Percentiles rank a stretch among this genome's conserved stretches.
Evolutionary conservation across 768 basidiomycete genomes (phyloP).

Genomic region (Rickenella mellea): DNA sequence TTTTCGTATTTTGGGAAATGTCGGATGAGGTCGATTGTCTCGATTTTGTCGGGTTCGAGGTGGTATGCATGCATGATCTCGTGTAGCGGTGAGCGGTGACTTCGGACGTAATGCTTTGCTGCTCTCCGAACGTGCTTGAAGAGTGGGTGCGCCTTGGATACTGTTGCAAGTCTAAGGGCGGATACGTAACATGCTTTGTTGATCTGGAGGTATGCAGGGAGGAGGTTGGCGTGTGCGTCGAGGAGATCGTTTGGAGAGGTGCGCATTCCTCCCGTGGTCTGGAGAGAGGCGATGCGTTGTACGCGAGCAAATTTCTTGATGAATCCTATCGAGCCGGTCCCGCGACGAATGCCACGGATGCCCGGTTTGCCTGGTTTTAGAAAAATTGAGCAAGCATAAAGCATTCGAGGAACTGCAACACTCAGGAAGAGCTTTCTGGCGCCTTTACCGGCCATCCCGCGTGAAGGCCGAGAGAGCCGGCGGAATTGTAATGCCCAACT

Average conservation of each 20-base stretch:
- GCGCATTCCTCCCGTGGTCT: slow-evolving; percentile 12
- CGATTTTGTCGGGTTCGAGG: not conserved
- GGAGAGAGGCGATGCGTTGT: slow-evolving; percentile 11
- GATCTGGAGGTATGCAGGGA: slow-evolving; percentile 4
- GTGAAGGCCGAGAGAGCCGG: no score
- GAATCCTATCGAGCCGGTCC: not conserved
- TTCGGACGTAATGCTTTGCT: not conserved
- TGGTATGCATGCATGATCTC: slow-evolving; percentile 2
- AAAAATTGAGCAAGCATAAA: no score
- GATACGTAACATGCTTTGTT: slow-evolving; percentile 1
- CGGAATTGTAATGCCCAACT: no score
- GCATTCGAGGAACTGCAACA: no score
- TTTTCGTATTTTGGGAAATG: not conserved
- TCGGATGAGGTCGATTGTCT: slow-evolving; percentile 3
- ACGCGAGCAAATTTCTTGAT: not conserved
- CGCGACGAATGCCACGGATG: no score
- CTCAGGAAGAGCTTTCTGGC: no score
- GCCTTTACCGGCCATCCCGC: no score
- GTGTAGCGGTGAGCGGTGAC: slow-evolving; percentile 7
- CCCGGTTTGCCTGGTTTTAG: no score
- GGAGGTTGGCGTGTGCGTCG: slow-evolving; percentile 3
- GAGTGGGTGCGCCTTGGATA: slow-evolving; percentile 9
- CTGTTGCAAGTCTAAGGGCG: slow-evolving; percentile 3
- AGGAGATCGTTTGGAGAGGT: slow-evolving; percentile 7
- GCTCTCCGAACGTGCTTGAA: not conserved